Evolutionary conservation across 1,284 basidiomycete species (phyloP).

Genomic region (Meripilus lineatus): DNA sequence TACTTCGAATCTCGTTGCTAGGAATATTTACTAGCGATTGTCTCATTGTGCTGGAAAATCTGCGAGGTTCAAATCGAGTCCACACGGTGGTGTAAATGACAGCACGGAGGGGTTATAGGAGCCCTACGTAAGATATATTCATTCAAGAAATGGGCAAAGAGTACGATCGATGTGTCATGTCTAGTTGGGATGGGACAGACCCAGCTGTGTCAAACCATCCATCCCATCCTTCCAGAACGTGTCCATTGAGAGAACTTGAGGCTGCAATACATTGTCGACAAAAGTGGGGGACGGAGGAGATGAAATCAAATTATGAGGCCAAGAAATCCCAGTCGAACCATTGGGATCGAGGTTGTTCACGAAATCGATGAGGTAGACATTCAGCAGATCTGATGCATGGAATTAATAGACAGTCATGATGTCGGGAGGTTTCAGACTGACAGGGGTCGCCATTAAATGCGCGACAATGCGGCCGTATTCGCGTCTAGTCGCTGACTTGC

Average conservation of each 20-base stretch:
- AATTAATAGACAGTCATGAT: constrained; percentile 9
- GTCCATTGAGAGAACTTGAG: constrained; percentile 24
- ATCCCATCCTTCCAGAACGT: constrained; percentile 32
- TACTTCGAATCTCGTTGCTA: no score
- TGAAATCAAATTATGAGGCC: constrained; percentile 16
- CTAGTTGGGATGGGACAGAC: not conserved
- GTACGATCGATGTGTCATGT: not conserved
- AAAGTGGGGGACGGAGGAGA: constrained; percentile 17
- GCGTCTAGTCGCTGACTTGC: no score
- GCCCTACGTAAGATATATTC: no score
- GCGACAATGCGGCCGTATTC: no score
- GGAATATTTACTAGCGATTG: no score
- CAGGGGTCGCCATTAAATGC: no score
- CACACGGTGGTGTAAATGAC: not conserved
- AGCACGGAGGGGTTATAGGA: not conserved
- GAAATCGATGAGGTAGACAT: constrained; percentile 22
- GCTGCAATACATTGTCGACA: constrained; percentile 19
- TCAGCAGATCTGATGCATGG: constrained; percentile 18
- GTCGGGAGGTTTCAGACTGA: no score
- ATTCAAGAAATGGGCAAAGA: not conserved
- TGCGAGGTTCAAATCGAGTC: not conserved
- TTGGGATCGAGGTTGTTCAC: constrained; percentile 22
- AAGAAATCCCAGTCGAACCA: constrained; percentile 10
- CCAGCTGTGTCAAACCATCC: constrained; percentile 26
- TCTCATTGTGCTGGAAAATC: no score